Base-by-base conservation (phyloP, 306 rosid genomes). In the Citrullus amarus region DNA sequence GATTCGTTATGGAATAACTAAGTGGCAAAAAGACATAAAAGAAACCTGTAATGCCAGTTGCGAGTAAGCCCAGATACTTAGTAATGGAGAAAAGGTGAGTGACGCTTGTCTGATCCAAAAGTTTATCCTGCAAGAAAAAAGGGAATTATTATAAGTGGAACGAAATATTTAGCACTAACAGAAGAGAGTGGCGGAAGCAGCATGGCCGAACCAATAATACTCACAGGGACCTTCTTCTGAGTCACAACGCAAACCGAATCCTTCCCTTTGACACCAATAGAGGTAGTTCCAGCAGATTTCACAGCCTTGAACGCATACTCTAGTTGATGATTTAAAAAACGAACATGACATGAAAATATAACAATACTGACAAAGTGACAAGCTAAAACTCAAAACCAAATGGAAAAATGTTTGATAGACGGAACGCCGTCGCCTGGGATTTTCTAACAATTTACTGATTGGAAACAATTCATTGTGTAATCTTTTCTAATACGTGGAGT, bases 291-390 rank as follows among this genome's bases (percentile, higher is more conserved):
- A 6, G 93, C 84, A 54, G 99, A 93, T 85, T 95, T 95, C 60
- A 95, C 99, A 79, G 99, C 99, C 92, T 95, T 95, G 78, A 95
- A 95, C 15, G 99, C 99, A 86, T 95, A 95, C 84, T 95, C 99
- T 95, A 82, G 46, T 79, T 81, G 66, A 48, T 56, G 81, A 88
- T 84, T 55, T 34, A 79, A 59, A 87, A 13, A 76, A 65, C 1
- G 78, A 48, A 61, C 12, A 83, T 60, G 22, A 20, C 51, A 18
- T 58, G 5, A 39, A 8, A 57, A 41, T n/a, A 16, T 16, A 41
- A 38, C 20, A 4, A 28, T 16, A 9, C 50, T 12, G 9, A 61
- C 56, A 59, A 59, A 48, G 15, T 48, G 53, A 46, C 57, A 53
- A 60, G 11, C 80, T 13, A 61, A 60, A 46, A 41, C 20, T 10